Base-by-base conservation (phyloP, 2,329 filamentous ascomycete genomes). In the Hypoxylon sp. region DNA sequence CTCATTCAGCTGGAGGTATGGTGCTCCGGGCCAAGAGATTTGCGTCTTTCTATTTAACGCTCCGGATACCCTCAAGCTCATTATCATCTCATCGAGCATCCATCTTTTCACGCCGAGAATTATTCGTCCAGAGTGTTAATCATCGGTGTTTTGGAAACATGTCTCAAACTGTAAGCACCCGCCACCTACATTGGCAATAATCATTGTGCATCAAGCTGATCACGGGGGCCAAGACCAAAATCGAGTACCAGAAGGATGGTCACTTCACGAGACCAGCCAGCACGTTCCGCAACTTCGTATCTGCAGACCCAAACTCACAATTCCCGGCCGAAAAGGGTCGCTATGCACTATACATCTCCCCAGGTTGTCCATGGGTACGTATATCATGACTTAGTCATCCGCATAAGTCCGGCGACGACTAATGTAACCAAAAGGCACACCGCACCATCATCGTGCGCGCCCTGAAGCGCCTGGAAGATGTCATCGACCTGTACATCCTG, bases 401-500 rank as follows among this genome's bases (percentile, higher is more conserved):
- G 25, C 22, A 31, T 31, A 13, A 55, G 22, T 20, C 4, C 7
- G 10, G 6, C 33, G 6, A 30, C 37, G 10, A 11, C 66, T 66
- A 69, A 69, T 27, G 17, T 48, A 35, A 37, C 2, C 11, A 6
- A 13, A 22, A 81, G 90, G 91, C 92, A 11, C 92, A 94, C 76
- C 86, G 92, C 54, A 91, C 91, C 0, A 82, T 94, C 69, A 93
- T 95, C 69, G 89, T 91, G 1, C 87, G 92, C 53, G 86, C 89
- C 60, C 83, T 95, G 61, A 95, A 95, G 79, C 90, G 91, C 0
- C 84, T 95, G 0, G 90, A 94, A 65, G 86, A 91, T 56, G 83
- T 92, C 68, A 86, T 95, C 59, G 84, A 88, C 5, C 85, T 89
- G 66, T 92, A 90, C n/a, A 85, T 86, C 6, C 89, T 93, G 6